Evolutionary conservation across 2,329 filamentous ascomycete genomes (phyloP).

Genomic region (Fusarium mexicanum): DNA sequence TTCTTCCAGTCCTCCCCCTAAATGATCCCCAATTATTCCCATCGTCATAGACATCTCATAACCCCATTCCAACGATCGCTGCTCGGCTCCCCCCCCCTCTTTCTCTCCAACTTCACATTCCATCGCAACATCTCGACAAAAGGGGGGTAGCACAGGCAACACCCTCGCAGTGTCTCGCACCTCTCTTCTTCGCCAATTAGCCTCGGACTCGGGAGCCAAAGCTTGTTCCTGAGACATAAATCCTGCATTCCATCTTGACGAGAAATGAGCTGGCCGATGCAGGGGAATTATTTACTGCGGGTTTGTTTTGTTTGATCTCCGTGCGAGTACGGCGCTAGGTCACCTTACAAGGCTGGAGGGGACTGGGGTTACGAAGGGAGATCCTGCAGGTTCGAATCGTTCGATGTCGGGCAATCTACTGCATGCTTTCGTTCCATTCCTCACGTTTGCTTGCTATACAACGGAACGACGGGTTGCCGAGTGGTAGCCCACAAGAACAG

Average conservation of each 20-base stretch:
- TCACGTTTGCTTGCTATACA: neutral
- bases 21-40: neutral
- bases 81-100: neutral
- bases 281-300: neutral
- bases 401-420: neutral
- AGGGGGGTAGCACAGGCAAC: neutral
- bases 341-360: neutral
- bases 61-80: neutral
- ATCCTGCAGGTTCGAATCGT: neutral
- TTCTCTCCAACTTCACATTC: neutral
- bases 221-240: neutral
- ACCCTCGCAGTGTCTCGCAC: slow-evolving; percentile 4
- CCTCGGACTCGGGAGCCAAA: neutral
- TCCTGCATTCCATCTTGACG: neutral
- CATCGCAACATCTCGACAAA: neutral
- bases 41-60: neutral
- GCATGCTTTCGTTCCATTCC: neutral
- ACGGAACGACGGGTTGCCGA: neutral
- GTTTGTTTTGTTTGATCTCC: neutral
- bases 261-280: neutral
- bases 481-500: neutral
- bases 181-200: neutral
- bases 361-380: neutral
- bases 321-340: neutral
- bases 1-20: neutral